Percentiles rank a stretch among this genome's conserved stretches.
Evolutionary conservation across 805 yeast species (phyloP).

Genomic region (Kluyveromyces lactis): DNA sequence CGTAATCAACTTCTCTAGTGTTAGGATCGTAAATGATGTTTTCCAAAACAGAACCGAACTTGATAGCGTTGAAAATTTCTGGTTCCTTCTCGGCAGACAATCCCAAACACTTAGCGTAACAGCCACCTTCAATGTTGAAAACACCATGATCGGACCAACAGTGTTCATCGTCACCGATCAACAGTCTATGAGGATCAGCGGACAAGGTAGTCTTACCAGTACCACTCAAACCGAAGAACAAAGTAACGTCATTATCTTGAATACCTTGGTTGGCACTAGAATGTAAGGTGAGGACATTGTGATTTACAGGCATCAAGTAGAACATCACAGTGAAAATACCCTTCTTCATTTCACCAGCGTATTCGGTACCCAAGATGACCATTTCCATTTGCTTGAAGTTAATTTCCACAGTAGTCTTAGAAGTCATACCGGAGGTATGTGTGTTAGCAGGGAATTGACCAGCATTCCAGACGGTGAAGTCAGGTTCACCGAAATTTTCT

Average conservation of each 20-base stretch:
- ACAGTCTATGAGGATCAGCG: constrained; percentile 88
- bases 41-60: constrained; percentile 90
- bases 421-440: constrained; percentile 95
- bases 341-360: constrained; percentile 99
- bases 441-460: constrained; percentile 98
- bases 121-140: constrained; percentile 98
- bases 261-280: constrained; percentile 91
- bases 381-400: constrained; percentile 97
- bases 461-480: constrained; percentile 95
- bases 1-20: constrained; percentile 79
- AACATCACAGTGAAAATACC: constrained; percentile 99
- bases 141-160: constrained; percentile 99
- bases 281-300: constrained; percentile 86
- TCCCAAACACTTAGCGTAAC: constrained; percentile 96
- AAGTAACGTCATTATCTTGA: constrained; percentile 74
- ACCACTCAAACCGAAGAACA: constrained; percentile 95
- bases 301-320: constrained; percentile 93
- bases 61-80: constrained; percentile 91
- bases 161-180: constrained; percentile 98
- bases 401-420: constrained; percentile 90
- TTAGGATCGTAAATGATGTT: constrained; percentile 78
- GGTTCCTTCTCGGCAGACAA: constrained; percentile 90
- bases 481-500: constrained; percentile 89
- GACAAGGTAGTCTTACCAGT: constrained; percentile 97
- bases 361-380: constrained; percentile 97